A percentile compares a stretch with the other conserved stretches of the same genome.
Conservation (phyloP, 2,329 filamentous ascomycete genomes). For the Penicillium palitans region DNA sequence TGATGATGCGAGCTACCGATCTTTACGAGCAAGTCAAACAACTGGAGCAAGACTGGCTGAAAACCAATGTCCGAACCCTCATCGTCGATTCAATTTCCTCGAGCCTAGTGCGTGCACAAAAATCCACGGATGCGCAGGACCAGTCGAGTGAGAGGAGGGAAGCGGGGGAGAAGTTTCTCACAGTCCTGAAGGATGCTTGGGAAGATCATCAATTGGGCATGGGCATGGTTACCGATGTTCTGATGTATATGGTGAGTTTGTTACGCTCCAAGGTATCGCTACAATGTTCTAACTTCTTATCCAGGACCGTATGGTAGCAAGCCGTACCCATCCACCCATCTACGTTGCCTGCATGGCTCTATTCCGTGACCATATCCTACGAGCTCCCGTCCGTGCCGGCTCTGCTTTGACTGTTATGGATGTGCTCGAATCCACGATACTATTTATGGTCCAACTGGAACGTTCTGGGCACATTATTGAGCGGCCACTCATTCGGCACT, state of each 20-base stretch:
- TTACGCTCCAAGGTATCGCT: background rate
- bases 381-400: slow-evolving; percentile 53
- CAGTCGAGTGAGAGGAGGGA: slow-evolving; percentile 74
- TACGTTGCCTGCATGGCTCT: slow-evolving; percentile 82
- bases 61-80: slow-evolving; percentile 66
- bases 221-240: slow-evolving; percentile 93
- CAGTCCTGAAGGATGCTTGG: slow-evolving; percentile 75
- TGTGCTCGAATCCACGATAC: slow-evolving; percentile 75
- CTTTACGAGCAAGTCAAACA: slow-evolving; percentile 78
- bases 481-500: slow-evolving; percentile 75
- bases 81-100: slow-evolving; percentile 72
- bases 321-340: slow-evolving; percentile 72
- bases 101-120: slow-evolving; percentile 61
- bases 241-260: slow-evolving; percentile 80
- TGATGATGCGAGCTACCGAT: slow-evolving; percentile 79
- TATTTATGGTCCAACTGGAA: slow-evolving; percentile 92
- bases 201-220: slow-evolving; percentile 87
- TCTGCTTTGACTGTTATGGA: slow-evolving; percentile 60
- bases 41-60: slow-evolving; percentile 82
- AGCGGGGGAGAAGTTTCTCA: slow-evolving; percentile 80
- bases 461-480: slow-evolving; percentile 87
- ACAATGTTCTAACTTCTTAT: slow-evolving; percentile 5
- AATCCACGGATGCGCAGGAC: slow-evolving; percentile 50
- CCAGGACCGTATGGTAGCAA: slow-evolving; percentile 78
- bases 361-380: slow-evolving; percentile 83